Evolutionary conservation across 75 land plant species (phyloP).

Genomic region (Pinus albicaulis): DNA sequence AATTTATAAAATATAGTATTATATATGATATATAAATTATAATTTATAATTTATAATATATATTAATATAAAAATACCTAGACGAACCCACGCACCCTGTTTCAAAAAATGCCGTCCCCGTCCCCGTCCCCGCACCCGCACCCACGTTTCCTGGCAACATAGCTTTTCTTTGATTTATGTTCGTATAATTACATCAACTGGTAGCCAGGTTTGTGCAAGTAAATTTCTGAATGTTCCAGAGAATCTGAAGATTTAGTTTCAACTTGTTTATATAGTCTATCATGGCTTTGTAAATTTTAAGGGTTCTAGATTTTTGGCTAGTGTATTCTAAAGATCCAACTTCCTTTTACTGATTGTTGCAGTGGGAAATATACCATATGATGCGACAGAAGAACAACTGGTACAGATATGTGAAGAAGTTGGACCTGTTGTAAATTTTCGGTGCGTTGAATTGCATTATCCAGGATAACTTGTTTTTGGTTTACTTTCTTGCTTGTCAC

Average conservation of each 20-base stretch:
- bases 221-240: not conserved
- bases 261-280: not conserved
- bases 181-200: not conserved
- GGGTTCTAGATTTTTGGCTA: not conserved
- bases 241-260: not conserved
- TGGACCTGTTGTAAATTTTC: conserved; percentile 92
- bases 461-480: not conserved
- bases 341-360: conserved; percentile 7
- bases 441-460: conserved; percentile 38
- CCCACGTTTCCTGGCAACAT: too few species aligned
- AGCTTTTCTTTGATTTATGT: not conserved
- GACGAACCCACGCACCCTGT: too few species aligned
- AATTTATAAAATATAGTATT: too few species aligned
- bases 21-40: too few species aligned
- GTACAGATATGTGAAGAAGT: conserved; percentile 96
- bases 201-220: not conserved
- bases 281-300: not conserved
- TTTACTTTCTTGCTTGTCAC: not conserved
- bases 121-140: too few species aligned
- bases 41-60: too few species aligned
- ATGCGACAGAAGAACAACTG: conserved; percentile 97
- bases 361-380: conserved; percentile 98
- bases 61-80: too few species aligned
- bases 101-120: too few species aligned
- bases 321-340: not conserved